phyloP scores from a whole-genome alignment of 106 monocot genomes.

The Phalaenopsis equestris region DNA sequence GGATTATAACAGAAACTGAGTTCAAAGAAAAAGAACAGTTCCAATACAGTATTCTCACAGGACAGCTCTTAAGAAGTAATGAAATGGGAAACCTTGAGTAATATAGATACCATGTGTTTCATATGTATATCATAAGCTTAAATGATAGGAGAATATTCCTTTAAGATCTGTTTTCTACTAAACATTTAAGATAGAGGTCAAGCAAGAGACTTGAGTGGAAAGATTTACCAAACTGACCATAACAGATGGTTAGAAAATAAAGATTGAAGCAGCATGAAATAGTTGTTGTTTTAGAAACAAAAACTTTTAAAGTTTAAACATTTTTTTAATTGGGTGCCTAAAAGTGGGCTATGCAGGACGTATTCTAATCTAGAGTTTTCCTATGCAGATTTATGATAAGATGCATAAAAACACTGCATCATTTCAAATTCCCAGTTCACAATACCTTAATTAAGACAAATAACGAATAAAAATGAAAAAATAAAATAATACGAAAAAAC shows the following conservation, averaged over 20 bases:
- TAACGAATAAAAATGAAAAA: background rate
- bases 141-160: background rate
- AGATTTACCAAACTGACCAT: background rate
- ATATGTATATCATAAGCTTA: background rate
- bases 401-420: background rate
- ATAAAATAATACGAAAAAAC: background rate
- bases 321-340: background rate
- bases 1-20: background rate
- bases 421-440: background rate
- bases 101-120: background rate
- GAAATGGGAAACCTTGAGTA: background rate
- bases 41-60: background rate
- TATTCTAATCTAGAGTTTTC: too few species aligned
- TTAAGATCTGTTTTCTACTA: background rate
- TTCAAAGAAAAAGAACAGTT: background rate
- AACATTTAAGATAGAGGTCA: background rate
- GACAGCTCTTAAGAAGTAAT: background rate
- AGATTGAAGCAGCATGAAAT: background rate
- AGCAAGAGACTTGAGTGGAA: background rate
- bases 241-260: background rate
- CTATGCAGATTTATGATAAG: background rate
- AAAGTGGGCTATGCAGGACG: background rate
- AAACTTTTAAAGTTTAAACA: background rate
- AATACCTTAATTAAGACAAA: background rate
- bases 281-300: background rate